Percentiles rank a stretch among this genome's conserved stretches.
phyloP scores from a whole-genome alignment of 75 land plant genomes.

The Larix kaempferi region DNA sequence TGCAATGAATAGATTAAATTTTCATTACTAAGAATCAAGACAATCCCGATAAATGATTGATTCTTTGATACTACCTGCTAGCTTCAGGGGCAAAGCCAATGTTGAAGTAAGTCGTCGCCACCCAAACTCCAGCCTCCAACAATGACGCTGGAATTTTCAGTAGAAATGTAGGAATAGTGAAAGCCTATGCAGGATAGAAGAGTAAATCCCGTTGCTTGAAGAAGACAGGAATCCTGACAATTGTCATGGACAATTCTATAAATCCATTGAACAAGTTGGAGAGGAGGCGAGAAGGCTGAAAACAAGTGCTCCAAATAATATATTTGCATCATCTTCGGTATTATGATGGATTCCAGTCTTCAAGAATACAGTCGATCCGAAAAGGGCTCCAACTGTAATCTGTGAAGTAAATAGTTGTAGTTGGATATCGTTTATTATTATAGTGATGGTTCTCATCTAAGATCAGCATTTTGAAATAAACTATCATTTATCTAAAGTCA shows the following conservation, averaged over 20 bases:
- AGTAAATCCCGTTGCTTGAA: conserved; percentile 86
- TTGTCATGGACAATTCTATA: conserved; percentile 68
- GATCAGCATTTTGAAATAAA: not conserved
- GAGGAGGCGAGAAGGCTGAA: conserved; percentile 54
- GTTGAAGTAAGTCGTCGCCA: conserved; percentile 62
- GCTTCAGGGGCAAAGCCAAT: conserved; percentile 88
- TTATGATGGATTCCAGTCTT: conserved; percentile 50
- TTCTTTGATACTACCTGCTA: conserved; percentile 42
- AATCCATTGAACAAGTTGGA: conserved; percentile 86
- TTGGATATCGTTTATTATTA: conserved; percentile 6
- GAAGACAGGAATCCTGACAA: conserved; percentile 77
- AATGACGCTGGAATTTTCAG: conserved; percentile 60
- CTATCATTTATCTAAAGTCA: not conserved
- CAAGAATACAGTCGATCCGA: conserved; percentile 61
- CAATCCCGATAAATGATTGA: not conserved
- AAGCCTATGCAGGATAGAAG: conserved; percentile 85
- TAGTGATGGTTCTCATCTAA: conserved; percentile 7
- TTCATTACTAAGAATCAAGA: not conserved
- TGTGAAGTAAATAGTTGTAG: conserved; percentile 15
- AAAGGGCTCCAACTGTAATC: conserved; percentile 54
- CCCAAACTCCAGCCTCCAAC: conserved; percentile 68
- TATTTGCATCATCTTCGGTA: conserved; percentile 39
- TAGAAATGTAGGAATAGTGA: conserved; percentile 55
- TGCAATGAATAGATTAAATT: not conserved
- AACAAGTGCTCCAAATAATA: conserved; percentile 64